Evolutionary conservation across 1,284 basidiomycete genomes (phyloP).

Genomic region (Ceratobasidium sp.): DNA sequence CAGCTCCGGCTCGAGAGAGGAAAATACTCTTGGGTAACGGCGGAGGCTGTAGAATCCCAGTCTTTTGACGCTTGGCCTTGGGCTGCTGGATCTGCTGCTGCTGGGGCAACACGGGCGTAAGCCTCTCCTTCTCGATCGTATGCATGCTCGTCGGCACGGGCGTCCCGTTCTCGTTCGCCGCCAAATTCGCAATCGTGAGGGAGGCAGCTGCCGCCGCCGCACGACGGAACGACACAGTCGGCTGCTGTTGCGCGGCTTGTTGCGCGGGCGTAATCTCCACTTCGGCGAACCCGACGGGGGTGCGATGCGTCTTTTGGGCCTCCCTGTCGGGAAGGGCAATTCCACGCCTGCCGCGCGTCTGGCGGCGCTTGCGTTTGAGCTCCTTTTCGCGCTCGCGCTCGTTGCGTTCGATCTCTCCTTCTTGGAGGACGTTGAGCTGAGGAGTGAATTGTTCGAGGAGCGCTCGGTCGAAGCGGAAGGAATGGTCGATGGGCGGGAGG

Average conservation of each 20-base stretch:
- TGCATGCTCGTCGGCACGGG: slow-evolving; percentile 63
- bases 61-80: slow-evolving; percentile 72
- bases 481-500: slow-evolving; percentile 75
- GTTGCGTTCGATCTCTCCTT: slow-evolving; percentile 86
- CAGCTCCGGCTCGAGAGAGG: slow-evolving; percentile 61
- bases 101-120: slow-evolving; percentile 49
- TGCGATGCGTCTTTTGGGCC: slow-evolving; percentile 89
- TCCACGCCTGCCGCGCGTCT: slow-evolving; percentile 89
- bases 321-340: slow-evolving; percentile 93
- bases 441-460: slow-evolving; percentile 90
- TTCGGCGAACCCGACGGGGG: slow-evolving; percentile 85
- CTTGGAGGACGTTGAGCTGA: slow-evolving; percentile 86
- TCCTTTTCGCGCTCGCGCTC: slow-evolving; percentile 97
- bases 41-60: slow-evolving; percentile 77
- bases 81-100: slow-evolving; percentile 54
- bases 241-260: slow-evolving; percentile 58
- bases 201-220: slow-evolving; percentile 87
- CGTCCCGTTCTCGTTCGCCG: slow-evolving; percentile 79
- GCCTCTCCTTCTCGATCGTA: slow-evolving; percentile 51
- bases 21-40: slow-evolving; percentile 66
- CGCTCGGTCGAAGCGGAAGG: slow-evolving; percentile 68
- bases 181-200: slow-evolving; percentile 82
- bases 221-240: slow-evolving; percentile 69
- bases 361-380: slow-evolving; percentile 83
- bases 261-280: slow-evolving; percentile 58